These are phyloP conservation scores for Parietichytrium sp. DNA, from an alignment of 108 stramenopile species.

Conservation along the genomic window DNA sequence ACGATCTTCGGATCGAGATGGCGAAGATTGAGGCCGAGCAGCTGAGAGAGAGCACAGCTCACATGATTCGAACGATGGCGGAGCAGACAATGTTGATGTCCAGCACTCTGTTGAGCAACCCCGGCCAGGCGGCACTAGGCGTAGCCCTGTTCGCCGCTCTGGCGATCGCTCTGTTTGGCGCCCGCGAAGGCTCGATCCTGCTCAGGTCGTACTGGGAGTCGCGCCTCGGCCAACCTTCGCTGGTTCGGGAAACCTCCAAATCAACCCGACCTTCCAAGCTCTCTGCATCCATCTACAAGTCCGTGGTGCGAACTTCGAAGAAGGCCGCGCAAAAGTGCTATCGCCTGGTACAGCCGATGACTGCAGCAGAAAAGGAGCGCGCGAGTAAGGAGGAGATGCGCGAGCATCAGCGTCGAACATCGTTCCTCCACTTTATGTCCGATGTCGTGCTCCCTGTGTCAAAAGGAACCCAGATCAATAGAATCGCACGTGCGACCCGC, in stretches of 20 bases:
- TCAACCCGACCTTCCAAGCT: slow-evolving; percentile 66
- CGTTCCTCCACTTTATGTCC: slow-evolving; percentile 73
- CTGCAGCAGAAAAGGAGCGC: slow-evolving; percentile 64
- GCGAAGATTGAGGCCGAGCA: slow-evolving; percentile 78
- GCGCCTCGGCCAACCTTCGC: slow-evolving; percentile 88
- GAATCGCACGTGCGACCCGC: slow-evolving; percentile 86
- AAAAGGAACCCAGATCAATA: slow-evolving; percentile 76
- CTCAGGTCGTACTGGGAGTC: slow-evolving; percentile 44
- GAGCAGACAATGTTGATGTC: slow-evolving; percentile 81
- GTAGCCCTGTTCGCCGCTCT: slow-evolving; percentile 83
- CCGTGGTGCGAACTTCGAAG: too few species aligned
- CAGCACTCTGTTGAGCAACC: slow-evolving; percentile 76
- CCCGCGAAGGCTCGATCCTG: slow-evolving; percentile 31
- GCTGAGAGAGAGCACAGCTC: slow-evolving; percentile 83
- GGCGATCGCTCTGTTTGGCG: slow-evolving; percentile 81
- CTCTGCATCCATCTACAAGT: too few species aligned
- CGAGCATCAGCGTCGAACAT: neutral
- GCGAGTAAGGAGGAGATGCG: slow-evolving; percentile 34
- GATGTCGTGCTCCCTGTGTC: slow-evolving; percentile 85
- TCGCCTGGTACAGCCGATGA: slow-evolving; percentile 61
- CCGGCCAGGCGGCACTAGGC: slow-evolving; percentile 83
- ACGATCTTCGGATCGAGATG: slow-evolving; percentile 88
- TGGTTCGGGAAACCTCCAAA: slow-evolving; percentile 92
- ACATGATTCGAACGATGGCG: slow-evolving; percentile 83
- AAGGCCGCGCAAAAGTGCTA: slow-evolving; percentile 65